Conservation (phyloP, 139 green algal genomes). For the Picochlorum sp. region DNA sequence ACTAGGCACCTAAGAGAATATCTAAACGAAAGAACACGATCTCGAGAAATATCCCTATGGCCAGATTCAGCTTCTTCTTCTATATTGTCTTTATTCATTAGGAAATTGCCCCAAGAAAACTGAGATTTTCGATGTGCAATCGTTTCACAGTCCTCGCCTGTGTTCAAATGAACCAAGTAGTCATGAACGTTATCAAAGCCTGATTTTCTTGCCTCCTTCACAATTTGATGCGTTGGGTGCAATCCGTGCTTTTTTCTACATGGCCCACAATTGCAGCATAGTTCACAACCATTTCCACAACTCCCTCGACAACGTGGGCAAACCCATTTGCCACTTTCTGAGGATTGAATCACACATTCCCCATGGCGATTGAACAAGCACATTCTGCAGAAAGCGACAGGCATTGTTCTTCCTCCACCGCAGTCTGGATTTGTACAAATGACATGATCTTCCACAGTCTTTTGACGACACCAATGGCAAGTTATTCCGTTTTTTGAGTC, state of each 20-base stretch:
- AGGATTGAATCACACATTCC: constrained; percentile 44
- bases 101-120: constrained; percentile 34
- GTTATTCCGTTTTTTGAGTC: constrained; percentile 60
- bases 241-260: constrained; percentile 64
- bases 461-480: constrained; percentile 82
- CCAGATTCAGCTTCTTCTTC: too few species aligned
- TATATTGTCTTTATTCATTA: background rate
- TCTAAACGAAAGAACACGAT: too few species aligned
- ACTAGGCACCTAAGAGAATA: too few species aligned
- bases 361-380: constrained; percentile 72
- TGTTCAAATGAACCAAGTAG: constrained; percentile 59
- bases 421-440: constrained; percentile 48
- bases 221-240: constrained; percentile 51
- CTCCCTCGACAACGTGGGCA: constrained; percentile 63
- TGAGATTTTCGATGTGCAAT: constrained; percentile 38
- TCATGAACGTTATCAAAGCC: constrained; percentile 75
- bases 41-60: too few species aligned
- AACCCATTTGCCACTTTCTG: constrained; percentile 43
- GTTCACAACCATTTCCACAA: constrained; percentile 53
- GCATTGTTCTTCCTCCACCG: constrained; percentile 35
- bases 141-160: constrained; percentile 26
- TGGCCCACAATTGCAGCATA: constrained; percentile 76
- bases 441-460: constrained; percentile 68
- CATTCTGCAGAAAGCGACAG: constrained; percentile 58
- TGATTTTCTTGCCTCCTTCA: constrained; percentile 26